Percentiles rank a stretch among this genome's conserved stretches.
Evolutionary conservation across 2,329 filamentous ascomycete species (phyloP).

Genomic region (Nemania abortiva): DNA sequence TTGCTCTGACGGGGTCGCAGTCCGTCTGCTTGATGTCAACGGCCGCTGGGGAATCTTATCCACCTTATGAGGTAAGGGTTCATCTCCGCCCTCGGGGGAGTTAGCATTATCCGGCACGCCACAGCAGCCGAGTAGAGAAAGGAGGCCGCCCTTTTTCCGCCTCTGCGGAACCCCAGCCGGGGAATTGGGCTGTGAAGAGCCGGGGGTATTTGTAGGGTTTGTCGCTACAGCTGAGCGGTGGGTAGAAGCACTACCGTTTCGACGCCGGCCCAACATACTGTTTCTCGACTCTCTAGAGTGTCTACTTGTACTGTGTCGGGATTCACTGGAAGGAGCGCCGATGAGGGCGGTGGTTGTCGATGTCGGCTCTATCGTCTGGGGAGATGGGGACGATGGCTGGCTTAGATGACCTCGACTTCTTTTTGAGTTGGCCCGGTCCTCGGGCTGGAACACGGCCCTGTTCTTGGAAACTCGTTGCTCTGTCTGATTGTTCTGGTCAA

Average conservation of each 20-base stretch:
- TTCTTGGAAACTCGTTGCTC: slow-evolving; percentile 47
- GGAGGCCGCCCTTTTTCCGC: slow-evolving; percentile 67
- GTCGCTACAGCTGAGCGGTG: slow-evolving; percentile 69
- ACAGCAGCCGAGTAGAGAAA: slow-evolving; percentile 76
- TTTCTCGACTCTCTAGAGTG: slow-evolving; percentile 74
- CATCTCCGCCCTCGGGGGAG: slow-evolving; percentile 64
- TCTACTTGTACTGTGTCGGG: slow-evolving; percentile 71
- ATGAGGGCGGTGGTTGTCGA: slow-evolving; percentile 70
- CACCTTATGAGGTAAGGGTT: slow-evolving; percentile 68
- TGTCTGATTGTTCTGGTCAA: slow-evolving; percentile 44
- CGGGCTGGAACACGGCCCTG: slow-evolving; percentile 44
- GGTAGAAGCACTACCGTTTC: slow-evolving; percentile 77
- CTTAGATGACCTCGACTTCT: slow-evolving; percentile 64
- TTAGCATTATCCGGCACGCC: slow-evolving; percentile 71
- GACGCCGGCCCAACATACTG: slow-evolving; percentile 72
- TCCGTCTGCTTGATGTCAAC: slow-evolving; percentile 66
- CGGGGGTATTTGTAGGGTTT: slow-evolving; percentile 63
- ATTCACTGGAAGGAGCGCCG: slow-evolving; percentile 69
- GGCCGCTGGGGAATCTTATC: slow-evolving; percentile 68
- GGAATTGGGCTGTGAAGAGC: slow-evolving; percentile 65
- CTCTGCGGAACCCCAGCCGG: slow-evolving; percentile 61
- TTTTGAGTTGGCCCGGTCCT: slow-evolving; percentile 43
- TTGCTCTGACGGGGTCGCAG: slow-evolving; percentile 65
- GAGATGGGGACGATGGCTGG: slow-evolving; percentile 73
- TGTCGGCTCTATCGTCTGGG: slow-evolving; percentile 70